A percentile compares a stretch with the other conserved stretches of the same genome.
These are phyloP conservation scores for Malus fusca DNA, from an alignment of 306 rosid genomes.

Conservation along the genomic window DNA sequence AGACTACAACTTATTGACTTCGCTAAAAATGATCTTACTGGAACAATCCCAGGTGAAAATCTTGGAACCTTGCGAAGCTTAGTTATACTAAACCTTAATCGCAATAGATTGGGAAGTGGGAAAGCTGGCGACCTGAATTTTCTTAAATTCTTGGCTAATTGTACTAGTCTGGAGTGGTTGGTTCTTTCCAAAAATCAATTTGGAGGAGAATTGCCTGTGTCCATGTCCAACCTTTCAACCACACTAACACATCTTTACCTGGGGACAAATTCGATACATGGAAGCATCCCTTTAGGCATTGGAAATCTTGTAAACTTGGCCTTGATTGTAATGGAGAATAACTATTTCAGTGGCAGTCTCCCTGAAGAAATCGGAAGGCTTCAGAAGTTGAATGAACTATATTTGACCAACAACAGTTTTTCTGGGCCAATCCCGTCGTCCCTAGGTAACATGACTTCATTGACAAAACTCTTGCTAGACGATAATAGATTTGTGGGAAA, in stretches of 20 bases:
- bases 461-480: fast-evolving
- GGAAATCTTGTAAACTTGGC: not conserved
- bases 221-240: no score
- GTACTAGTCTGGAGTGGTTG: not conserved
- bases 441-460: not conserved
- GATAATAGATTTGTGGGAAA: fast-evolving
- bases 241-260: fast-evolving
- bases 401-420: fast-evolving
- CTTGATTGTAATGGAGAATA: fast-evolving
- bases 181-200: fast-evolving
- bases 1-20: not conserved
- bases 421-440: not conserved
- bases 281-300: not conserved
- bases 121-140: not conserved
- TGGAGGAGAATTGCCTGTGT: not conserved
- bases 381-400: not conserved
- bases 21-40: not conserved
- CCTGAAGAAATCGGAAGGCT: not conserved
- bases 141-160: not conserved
- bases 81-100: fast-evolving
- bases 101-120: not conserved
- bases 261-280: not conserved
- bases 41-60: not conserved
- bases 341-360: not conserved
- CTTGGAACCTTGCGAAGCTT: not conserved